Conservation (phyloP, 306 rosid genomes). For the Coriaria nepalensis region DNA sequence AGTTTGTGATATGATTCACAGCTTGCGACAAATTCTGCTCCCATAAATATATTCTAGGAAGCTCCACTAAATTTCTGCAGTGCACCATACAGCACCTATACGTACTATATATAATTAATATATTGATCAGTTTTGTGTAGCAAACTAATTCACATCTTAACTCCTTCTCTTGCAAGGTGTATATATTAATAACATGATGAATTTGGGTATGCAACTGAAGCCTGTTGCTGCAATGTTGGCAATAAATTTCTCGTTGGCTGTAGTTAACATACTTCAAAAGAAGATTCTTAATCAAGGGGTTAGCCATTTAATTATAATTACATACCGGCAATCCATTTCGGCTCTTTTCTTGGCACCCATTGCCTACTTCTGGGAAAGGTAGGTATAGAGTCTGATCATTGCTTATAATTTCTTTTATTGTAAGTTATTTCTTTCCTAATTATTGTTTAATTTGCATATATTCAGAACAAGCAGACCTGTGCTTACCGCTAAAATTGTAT, state of each 20-base stretch:
- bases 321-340: conserved; percentile 52
- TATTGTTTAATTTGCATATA: neutral
- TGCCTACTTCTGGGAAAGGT: conserved; percentile 63
- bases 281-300: conserved; percentile 49
- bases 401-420: neutral
- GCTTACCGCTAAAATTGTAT: conserved; percentile 25
- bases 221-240: conserved; percentile 40
- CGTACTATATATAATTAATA: too few species aligned
- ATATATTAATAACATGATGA: conserved; percentile 16
- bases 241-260: conserved; percentile 45
- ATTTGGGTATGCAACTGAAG: conserved; percentile 31
- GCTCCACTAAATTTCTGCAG: too few species aligned
- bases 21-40: too few species aligned
- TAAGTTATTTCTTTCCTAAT: neutral
- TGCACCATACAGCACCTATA: too few species aligned
- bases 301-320: conserved; percentile 34
- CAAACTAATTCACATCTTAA: neutral
- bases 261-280: conserved; percentile 66
- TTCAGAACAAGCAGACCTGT: conserved; percentile 50
- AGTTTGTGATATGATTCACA: too few species aligned
- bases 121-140: too few species aligned
- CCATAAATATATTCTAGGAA: too few species aligned
- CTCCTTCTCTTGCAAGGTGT: neutral
- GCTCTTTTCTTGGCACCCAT: conserved; percentile 54
- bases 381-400: conserved; percentile 4